Evolutionary conservation across 352 stramenopile genomes (phyloP), one percentile per base, ranked within the genome.

Genomic region (Phytopythium oedochilum): DNA sequence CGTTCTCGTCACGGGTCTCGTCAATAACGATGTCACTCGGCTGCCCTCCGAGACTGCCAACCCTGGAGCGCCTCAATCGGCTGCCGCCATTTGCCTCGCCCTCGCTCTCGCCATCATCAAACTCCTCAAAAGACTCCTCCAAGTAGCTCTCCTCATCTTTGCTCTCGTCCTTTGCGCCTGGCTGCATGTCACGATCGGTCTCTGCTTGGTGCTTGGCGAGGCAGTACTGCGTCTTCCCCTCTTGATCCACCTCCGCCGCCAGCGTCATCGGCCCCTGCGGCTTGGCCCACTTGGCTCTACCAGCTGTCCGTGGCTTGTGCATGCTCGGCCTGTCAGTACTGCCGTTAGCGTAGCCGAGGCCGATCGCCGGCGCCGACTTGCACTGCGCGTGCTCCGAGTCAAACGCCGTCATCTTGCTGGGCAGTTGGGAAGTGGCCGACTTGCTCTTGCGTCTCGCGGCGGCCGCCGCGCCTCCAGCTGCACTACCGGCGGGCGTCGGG

Each of bases 91-190:
- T 35, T 4, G 29, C 49, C 14, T 61, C 35, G 5, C 48, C 10
- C 1, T 23, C 49, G 2, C 25, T 43, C 0, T 65, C 66, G 1
- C 82, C 66, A 1, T 78, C 75, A 39, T 92, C 78, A 67, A 90
- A 91, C 28, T 88, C 82, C 61, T 94, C 84, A 62, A 94, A 94
- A 0, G 81, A 92, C 35, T 94, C 84, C 18, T 91, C 81, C 61
- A 89, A 57, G 57, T 94, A 94, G 20, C 61, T 75, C 7, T 90
- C 78, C 29, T 87, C 66, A 12, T 73, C 68, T 0, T 67, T 34
- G 5, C 66, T 51, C 23, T 64, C 62, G 53, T 11, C 56, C 57
- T 52, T 47, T 35, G 17, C 23, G 15, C 34, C 42, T 25, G 42
- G 12, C 5, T 6, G 42, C 3, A 11, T 7, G 8, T 31, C 40